Percentiles rank a stretch among this genome's conserved stretches.
Evolutionary conservation across 2,329 filamentous ascomycete genomes (phyloP).

Genomic region (Arthrinium phaeospermum): DNA sequence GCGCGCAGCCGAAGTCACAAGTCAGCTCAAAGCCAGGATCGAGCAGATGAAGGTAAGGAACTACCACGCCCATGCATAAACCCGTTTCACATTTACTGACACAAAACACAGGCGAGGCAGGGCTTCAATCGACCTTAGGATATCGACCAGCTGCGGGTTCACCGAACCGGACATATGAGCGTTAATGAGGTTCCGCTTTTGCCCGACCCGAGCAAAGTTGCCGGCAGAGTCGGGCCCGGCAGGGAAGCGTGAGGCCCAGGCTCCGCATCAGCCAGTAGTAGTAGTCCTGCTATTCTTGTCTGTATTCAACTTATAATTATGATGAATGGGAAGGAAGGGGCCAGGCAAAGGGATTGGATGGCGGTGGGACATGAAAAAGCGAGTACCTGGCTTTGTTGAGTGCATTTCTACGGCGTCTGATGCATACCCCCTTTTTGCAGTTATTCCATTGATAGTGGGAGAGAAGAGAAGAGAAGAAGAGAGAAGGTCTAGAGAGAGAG

Average conservation of each 20-base stretch:
- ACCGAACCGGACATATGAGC: background rate
- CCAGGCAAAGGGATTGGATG: background rate
- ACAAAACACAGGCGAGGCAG: conserved; percentile 51
- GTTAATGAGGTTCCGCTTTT: background rate
- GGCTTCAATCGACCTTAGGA: conserved; percentile 51
- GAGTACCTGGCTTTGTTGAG: conserved; percentile 18
- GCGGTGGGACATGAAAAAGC: background rate
- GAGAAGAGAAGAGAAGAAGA: background rate
- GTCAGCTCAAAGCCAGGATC: conserved; percentile 94
- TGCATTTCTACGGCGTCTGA: conserved; percentile 22
- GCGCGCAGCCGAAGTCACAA: conserved; percentile 94
- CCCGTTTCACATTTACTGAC: conserved; percentile 23
- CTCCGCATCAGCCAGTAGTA: background rate
- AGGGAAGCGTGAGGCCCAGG: background rate
- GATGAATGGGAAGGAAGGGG: background rate
- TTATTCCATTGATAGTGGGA: background rate
- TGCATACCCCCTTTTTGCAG: conserved; percentile 20
- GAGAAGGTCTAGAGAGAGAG: background rate
- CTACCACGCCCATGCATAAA: background rate
- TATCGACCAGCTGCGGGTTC: background rate
- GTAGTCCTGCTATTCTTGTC: background rate
- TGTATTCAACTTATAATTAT: background rate
- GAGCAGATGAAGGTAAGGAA: conserved; percentile 90
- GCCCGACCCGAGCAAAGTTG: conserved; percentile 1
- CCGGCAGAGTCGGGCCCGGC: background rate